Evolutionary conservation across 805 yeast genomes (phyloP), one percentile per base, ranked within the genome.

Genomic region (Yarrowia deformans): DNA sequence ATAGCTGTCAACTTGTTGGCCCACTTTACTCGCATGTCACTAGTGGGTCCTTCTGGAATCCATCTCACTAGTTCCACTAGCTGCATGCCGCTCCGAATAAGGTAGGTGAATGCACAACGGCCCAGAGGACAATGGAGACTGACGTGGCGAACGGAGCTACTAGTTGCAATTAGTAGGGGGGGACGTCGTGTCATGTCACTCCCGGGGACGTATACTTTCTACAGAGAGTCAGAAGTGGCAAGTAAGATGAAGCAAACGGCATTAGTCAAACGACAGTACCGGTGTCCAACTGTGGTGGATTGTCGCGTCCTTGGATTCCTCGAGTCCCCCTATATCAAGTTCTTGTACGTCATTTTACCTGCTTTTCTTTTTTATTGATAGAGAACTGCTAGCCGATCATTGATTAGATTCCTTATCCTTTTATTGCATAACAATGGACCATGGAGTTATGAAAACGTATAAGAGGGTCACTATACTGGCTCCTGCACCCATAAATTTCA

Each of bases 31-130:
- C 9, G 16, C 40, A 18, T 19, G 58, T 54, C 58, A 54, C 16
- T 54, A 54, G 58, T 54, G 58, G 58, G 58, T 54, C 58, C 58
- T 54, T 54, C 58, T 54, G 58, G 58, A 54, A 54, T 54, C 58
- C 58, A 54, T 54, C 58, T 14, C 58, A 13, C 58, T 37, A 54
- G 43, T 35, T 35, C 32, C 8, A 12, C 37, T 37, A 54, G 40
- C 18, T 54, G 43, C 58, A 54, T 54, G 7, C n/a, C 34, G 32
- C 10, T 54, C 58, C 58, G 58, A 54, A 54, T 54, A 54, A 54
- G 58, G 58, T 54, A 54, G 58, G 58, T 54, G 58, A 32, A 54
- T 54, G 58, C 58, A 54, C 58, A 54, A 37, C 40, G 32, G 58
- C 43, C 58, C 14, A 35, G 56, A 18, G 18, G 35, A 50, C 56